Base-by-base conservation (phyloP, 805 yeast genomes). In the Cyberlindnera samutprakarnensis region DNA sequence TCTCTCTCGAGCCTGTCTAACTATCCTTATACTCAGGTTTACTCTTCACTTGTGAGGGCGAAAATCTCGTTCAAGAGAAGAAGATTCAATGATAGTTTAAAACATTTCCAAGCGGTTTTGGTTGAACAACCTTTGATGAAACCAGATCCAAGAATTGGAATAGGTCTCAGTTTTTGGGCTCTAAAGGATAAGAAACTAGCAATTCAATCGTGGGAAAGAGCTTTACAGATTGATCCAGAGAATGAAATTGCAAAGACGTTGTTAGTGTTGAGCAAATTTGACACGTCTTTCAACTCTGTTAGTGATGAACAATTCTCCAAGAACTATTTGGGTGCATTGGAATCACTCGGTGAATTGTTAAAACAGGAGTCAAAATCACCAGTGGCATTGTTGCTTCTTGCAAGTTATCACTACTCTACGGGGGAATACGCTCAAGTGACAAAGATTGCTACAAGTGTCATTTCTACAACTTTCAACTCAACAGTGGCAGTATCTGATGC, bases 121-220 rank as follows among this genome's bases (percentile, higher is more conserved):
- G 68, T 78, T 21, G 64, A 78, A 30, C 78, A 86, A 40, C 96
- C 96, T 2, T 53, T 80, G 23, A 61, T 81, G 44, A 71, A 72
- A 44, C 96, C 97, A 5, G 96, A 90, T 59, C 94, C 96, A 14
- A 69, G 99, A 56, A 70, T 92, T 38, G 99, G 97, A 18, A 75
- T 90, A 39, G 99, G 98, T 22, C 62, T 92, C 42, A 88, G 96
- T 56, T 90, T 78, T 53, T 92, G 96, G 96, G 73, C 73, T 38
- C 62, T 92, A 39, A 80, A 80, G 32, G 94, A 85, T 54, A 71
- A 73, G 41, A 70, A 70, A 31, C 70, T 85, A 62, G 97, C 98
- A 0, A 50, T 70, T 6, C 61, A 63, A 30, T 80, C 97, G 0
- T 92, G 97, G 96, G 70, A 72, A 40, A 71, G 96, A 49, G 70